Evolutionary conservation across 192 early-diverging fungal genomes (phyloP), one percentile per base, ranked within the genome.

Genomic region (Coemansia sp.): DNA sequence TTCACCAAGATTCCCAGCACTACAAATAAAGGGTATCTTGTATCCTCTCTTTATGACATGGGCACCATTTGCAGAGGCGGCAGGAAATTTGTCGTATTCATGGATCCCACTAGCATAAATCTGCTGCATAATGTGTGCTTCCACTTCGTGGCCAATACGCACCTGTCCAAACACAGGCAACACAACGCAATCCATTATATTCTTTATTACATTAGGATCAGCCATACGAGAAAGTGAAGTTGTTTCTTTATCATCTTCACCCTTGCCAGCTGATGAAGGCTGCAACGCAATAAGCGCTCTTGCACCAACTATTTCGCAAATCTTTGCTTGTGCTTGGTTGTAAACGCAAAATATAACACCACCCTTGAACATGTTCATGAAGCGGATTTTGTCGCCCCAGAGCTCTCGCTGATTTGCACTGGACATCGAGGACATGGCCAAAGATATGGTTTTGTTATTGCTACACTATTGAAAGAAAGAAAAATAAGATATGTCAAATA

Each of bases 111-210:
- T 29, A 10, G 65, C 63, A 0, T 43, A 34, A 21, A 55, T n/a
- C 5, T 29, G n/a, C 23, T 72, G 66, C 58, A 72, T 60, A 4
- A 49, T 31, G 23, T 92, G 91, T n/a, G 96, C 96, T 77, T 99
- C 96, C 63, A 96, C 90, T 83, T 93, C 86, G 84, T 99, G 96
- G 61, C 96, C 96, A 59, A 96, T 92, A 59, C 95, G 89, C 75
- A 95, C 93, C 74, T 93, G 94, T 64, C 93, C 93, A 90, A 99
- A 95, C 56, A 99, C 96, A 21, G 96, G 96, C 78, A 99, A 94
- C 21, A 93, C 89, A 57, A 97, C 94, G 31, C 92, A 89, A 35
- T 74, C 87, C 70, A 89, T 91, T 72, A 97, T 96, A 63, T 93
- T 90, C 71, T 88, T 92, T 83, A 98, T 96, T 88, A 93, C 92